Base-by-base conservation (phyloP, 23 red algal genomes). In the Gracilaria domingensis region DNA sequence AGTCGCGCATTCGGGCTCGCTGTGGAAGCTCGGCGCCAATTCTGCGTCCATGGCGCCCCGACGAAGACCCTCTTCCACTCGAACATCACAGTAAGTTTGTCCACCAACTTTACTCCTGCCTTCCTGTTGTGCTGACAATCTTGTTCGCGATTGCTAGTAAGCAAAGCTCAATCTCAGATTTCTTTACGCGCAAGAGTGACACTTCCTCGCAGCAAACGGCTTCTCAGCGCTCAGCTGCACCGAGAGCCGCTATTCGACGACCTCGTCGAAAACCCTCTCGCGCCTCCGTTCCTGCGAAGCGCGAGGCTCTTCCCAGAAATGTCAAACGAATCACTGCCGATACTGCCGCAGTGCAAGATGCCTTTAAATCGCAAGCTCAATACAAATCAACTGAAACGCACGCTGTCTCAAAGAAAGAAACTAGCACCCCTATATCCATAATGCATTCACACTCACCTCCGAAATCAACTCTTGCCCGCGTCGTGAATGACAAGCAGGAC, bases 151-250 rank as follows among this genome's bases (percentile, higher is more conserved):
- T n/a, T n/a, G n/a, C 1, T 44, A 73, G 67, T 3, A 73, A 73
- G 67, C 67, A 73, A 35, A 73, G 67, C 35, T 73, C 67, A 1
- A 73, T 73, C 3, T 73, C 67, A 14, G 67, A 73, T 73, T 73
- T 73, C 67, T 73, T 73, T 29, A 24, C 20, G 23, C 20, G 20
- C 18, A 37, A 44, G 38, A 1, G 23, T 5, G 67, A 40, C 28
- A 42, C 35, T 4, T 11, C 33, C 20, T 44, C 33, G 3, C 67
- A 11, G 20, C 21, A 7, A 29, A 14, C 67, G 0, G 9, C 33
- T 44, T 20, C 20, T 20, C 21, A n/a, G 35, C 67, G 21, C 11
- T 73, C 67, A 5, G 28, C 12, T 17, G 30, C 35, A 2, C 67
- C 33, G 33, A 14, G 34, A n/a, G 16, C 18, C 8, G 34, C 67